A percentile compares a stretch with the other conserved stretches of the same genome.
Conservation (phyloP, 164 flowering plant species). For the Umbellularia californica region DNA sequence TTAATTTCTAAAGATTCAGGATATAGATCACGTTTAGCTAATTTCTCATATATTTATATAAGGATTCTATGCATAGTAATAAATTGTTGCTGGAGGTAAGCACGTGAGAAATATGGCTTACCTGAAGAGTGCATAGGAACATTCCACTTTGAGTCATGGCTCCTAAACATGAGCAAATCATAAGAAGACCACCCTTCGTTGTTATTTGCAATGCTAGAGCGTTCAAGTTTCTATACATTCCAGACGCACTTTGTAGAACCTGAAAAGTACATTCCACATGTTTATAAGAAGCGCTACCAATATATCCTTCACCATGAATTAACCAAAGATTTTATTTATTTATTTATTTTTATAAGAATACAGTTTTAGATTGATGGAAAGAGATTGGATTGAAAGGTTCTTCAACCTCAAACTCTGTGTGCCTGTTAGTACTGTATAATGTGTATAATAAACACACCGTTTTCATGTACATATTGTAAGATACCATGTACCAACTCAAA, state of each 20-base stretch:
- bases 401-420: background rate
- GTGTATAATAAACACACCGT: too few relatives aligned
- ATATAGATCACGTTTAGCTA: background rate
- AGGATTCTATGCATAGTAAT: background rate
- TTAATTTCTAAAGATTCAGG: background rate
- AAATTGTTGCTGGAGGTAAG: background rate
- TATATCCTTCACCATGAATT: background rate
- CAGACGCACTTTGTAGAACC: conserved; percentile 77
- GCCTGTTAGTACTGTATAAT: too few relatives aligned
- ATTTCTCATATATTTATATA: background rate
- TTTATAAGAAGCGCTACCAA: conserved; percentile 5
- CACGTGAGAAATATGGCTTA: conserved; percentile 21
- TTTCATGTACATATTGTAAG: too few relatives aligned
- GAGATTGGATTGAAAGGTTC: background rate
- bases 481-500: too few relatives aligned
- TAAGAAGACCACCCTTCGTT: conserved; percentile 81
- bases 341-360: background rate
- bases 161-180: conserved; percentile 99
- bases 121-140: conserved; percentile 76
- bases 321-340: background rate
- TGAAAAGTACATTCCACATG: conserved; percentile 21
- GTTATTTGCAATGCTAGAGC: conserved; percentile 81
- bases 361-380: background rate
- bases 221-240: conserved; percentile 90
- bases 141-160: conserved; percentile 97